Evolutionary conservation across 768 basidiomycete species (phyloP).

Genomic region (Clitopilus passeckerianus): DNA sequence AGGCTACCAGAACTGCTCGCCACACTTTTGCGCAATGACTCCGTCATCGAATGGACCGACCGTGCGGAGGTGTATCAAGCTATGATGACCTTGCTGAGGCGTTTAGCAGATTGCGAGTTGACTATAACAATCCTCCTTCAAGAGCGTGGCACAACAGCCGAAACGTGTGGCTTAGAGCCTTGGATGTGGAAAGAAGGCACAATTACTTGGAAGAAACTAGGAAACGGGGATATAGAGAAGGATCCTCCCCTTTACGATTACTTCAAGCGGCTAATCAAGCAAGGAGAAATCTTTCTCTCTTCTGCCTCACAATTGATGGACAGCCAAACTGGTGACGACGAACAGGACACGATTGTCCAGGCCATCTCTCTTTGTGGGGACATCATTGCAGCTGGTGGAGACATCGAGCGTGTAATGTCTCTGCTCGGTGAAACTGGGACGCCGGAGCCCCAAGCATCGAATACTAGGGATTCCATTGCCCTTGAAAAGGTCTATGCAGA

Average conservation of each 20-base stretch:
- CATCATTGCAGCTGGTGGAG: constrained; percentile 44
- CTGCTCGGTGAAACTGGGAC: constrained; percentile 24
- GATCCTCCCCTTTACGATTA: constrained; percentile 40
- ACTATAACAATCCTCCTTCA: constrained; percentile 40
- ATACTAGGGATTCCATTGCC: constrained; percentile 22
- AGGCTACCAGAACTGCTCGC: constrained; percentile 41
- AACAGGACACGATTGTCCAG: constrained; percentile 34
- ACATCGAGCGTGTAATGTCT: constrained; percentile 42
- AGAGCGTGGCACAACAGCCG: constrained; percentile 29
- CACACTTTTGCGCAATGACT: constrained; percentile 49
- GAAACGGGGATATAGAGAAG: constrained; percentile 23
- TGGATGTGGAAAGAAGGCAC: constrained; percentile 45
- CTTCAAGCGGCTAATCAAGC: constrained; percentile 49
- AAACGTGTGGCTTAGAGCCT: constrained; percentile 35
- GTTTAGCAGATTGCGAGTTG: constrained; percentile 48
- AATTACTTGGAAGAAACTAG: constrained; percentile 32
- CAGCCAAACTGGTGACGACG: constrained; percentile 19
- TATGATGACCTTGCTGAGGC: constrained; percentile 40
- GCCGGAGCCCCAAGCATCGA: constrained; percentile 25
- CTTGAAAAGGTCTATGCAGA: constrained; percentile 34
- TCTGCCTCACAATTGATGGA: constrained; percentile 39
- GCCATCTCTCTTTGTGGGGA: constrained; percentile 45
- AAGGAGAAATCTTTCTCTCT: constrained; percentile 43
- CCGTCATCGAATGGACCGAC: constrained; percentile 46
- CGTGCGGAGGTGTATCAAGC: constrained; percentile 43